A percentile compares a stretch with the other conserved stretches of the same genome.
phyloP scores from a whole-genome alignment of 1,139 yeast species.

The Yamadazyma trypodendri region DNA sequence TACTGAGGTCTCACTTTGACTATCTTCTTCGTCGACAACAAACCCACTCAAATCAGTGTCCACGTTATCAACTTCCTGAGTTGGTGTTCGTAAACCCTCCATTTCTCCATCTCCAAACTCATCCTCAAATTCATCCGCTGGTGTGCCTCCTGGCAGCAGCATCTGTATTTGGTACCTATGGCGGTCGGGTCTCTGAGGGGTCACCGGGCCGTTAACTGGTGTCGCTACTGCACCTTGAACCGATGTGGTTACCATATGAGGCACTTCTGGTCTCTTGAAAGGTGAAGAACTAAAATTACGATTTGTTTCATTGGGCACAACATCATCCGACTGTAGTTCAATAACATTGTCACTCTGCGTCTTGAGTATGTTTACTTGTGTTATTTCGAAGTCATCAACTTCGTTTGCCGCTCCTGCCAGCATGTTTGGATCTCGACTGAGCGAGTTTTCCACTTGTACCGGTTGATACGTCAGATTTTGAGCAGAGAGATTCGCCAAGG shows the following conservation, averaged over 20 bases:
- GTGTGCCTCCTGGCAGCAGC: neutral
- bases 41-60: conserved; percentile 35
- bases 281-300: neutral
- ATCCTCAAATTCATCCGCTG: conserved; percentile 25
- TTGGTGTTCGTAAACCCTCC: conserved; percentile 40
- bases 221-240: no score
- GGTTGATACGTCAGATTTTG: no score
- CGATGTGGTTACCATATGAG: neutral
- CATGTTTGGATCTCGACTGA: neutral
- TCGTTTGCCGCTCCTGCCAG: neutral
- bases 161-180: no score
- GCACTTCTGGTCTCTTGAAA: neutral
- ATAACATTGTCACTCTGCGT: neutral
- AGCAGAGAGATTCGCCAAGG: no score
- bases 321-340: neutral
- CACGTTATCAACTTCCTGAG: conserved; percentile 34
- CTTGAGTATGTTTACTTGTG: conserved; percentile 10
- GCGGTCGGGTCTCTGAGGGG: neutral
- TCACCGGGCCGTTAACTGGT: neutral
- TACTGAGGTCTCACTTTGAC: conserved; percentile 9
- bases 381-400: conserved; percentile 12
- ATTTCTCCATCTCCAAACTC: conserved; percentile 40
- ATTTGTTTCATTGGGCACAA: neutral
- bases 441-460: conserved; percentile 4
- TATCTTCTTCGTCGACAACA: conserved; percentile 20